Evolutionary conservation across 2,329 filamentous ascomycete genomes (phyloP), one percentile per base, ranked within the genome.

Genomic region (Xenoacremonium recifei): DNA sequence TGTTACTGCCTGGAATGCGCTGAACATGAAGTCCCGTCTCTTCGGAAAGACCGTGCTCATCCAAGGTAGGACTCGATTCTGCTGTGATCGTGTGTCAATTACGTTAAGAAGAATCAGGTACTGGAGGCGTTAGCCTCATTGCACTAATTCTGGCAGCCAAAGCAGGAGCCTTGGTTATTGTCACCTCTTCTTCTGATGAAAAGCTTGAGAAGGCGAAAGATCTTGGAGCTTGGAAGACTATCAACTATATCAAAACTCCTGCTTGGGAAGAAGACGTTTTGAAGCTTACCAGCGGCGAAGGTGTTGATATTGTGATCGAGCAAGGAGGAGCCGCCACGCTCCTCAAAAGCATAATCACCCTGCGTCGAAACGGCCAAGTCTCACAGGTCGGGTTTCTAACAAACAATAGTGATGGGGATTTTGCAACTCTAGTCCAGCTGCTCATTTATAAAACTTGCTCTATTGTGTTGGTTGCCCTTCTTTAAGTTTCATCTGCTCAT

Each of bases 101-200:
- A 76, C 13, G 56, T 75, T 7, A 72, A 75, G n/a, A n/a, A n/a
- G n/a, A n/a, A n/a, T n/a, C n/a, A n/a, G 46, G 43, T 12, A 46
- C 46, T 3, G 46, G 46, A 5, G 46, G 46, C 1, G 46, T 48
- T 25, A 45, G 42, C 3, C 42, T 37, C 10, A 47, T 47, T 35
- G 47, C 32, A 11, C 35, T 49, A 13, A 36, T 50, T 31, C 41
- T 50, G 31, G 44, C 47, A 3, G 40, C 43, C 13, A 44, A 44
- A 9, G 44, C 39, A 6, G 48, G 45, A 1, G 42, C 43, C 10
- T 37, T 15, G 9, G 77, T 41, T 2, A 48, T 53, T 15, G 48
- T 43, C 21, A 50, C 43, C 11, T 49, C 50, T 6, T 50, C 48
- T 3, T 50, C 50, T 13, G 48, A 53, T 4, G 48, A 47, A 7